Base-by-base conservation (phyloP, 148 eudicot species). In the Heliamphora exappendiculata region DNA sequence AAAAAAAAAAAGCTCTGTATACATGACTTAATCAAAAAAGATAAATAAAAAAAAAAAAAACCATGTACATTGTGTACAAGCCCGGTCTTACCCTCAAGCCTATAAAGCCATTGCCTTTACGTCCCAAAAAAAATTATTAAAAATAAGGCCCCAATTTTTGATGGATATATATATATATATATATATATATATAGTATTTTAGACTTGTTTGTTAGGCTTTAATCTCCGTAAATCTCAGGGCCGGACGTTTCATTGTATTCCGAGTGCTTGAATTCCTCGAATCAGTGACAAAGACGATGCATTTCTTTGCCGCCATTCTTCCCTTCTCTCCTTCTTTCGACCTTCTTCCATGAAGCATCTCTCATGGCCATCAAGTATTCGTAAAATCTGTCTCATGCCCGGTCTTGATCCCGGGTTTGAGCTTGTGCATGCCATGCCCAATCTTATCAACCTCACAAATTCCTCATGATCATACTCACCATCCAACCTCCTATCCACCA, bases 211-310 rank as follows among this genome's bases (percentile, higher is more conserved):
- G 34, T 17, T 2, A 14, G 47, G 55, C 50, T n/a, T 1, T 34
- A 26, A 19, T 26, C 36, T 42, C 29, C 39, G 7, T 4, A 19
- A 19, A 28, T 62, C 73, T 72, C n/a, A n/a, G n/a, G n/a, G n/a
- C n/a, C n/a, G n/a, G n/a, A n/a, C n/a, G n/a, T n/a, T n/a, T 90
- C 83, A 95, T 41, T 91, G 97, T 81, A 95, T 86, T 36, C 97
- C 98, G 72, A 95, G 81, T 71, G 94, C 94, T 87, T 93, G 97
- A 31, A 91, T 93, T 72, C 97, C 84, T 78, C 92, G 86, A 57
- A 87, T 77, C 55, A 86, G 82, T 67, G 88, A 86, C 84, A 93
- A 76, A 24, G 96, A 84, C 78, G 78, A 67, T 17, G 83, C 84
- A 77, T 95, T 95, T 26, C 82, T 90, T 65, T 84, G 84, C 67